A percentile compares a stretch with the other conserved stretches of the same genome.
Evolutionary conservation across 352 stramenopile species (phyloP).

Genomic region (Pythium insidiosum): DNA sequence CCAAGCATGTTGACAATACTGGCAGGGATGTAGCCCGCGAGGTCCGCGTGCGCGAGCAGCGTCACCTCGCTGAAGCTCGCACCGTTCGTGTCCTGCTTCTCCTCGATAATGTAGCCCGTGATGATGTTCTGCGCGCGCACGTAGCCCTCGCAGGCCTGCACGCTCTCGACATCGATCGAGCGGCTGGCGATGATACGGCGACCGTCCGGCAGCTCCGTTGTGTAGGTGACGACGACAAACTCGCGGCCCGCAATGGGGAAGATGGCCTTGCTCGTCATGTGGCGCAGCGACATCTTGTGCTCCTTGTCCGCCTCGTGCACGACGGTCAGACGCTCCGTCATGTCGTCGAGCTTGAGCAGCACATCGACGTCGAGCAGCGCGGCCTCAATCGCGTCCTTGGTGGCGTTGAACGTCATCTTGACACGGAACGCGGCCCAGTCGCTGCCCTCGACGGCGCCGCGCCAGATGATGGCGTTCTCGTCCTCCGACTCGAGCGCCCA

Average conservation of each 20-base stretch:
- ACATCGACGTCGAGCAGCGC: conserved; percentile 52
- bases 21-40: conserved; percentile 71
- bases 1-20: conserved; percentile 80
- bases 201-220: conserved; percentile 40
- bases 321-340: conserved; percentile 59
- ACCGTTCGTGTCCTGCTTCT: conserved; percentile 33
- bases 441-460: conserved; percentile 46
- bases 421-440: conserved; percentile 71
- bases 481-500: conserved; percentile 62
- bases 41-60: conserved; percentile 66
- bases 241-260: conserved; percentile 72
- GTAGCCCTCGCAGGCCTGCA: conserved; percentile 39
- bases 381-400: conserved; percentile 45
- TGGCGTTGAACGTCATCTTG: conserved; percentile 36
- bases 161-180: conserved; percentile 39
- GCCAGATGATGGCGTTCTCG: conserved; percentile 45
- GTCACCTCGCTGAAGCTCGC: conserved; percentile 62
- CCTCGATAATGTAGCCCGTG: conserved; percentile 72
- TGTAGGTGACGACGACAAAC: conserved; percentile 63
- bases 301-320: conserved; percentile 45
- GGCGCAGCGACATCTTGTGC: conserved; percentile 48
- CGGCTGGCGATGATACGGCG: conserved; percentile 56
- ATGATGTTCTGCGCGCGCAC: conserved; percentile 63
- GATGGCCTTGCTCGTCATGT: conserved; percentile 71
- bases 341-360: conserved; percentile 71